A percentile compares a stretch with the other conserved stretches of the same genome.
These are phyloP conservation scores for Penicillium paneum DNA, from an alignment of 2,329 filamentous ascomycete species.

Conservation along the genomic window DNA sequence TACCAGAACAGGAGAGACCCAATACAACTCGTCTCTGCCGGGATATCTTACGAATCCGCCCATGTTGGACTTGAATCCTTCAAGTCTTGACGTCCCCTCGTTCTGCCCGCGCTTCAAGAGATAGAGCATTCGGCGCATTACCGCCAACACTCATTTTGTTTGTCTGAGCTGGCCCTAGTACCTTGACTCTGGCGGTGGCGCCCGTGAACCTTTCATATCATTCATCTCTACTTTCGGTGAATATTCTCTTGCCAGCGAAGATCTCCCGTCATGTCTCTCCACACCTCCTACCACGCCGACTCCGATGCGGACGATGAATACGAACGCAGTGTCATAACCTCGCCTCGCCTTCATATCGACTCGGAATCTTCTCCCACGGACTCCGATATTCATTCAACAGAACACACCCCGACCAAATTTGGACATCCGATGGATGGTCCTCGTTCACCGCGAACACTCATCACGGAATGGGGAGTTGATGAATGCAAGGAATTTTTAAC, in stretches of 20 bases:
- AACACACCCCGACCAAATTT: slow-evolving; percentile 63
- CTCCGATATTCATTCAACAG: slow-evolving; percentile 57
- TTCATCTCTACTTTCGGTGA: not conserved
- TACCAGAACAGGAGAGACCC: not conserved
- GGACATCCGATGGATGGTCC: slow-evolving; percentile 51
- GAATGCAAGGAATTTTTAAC: slow-evolving; percentile 88
- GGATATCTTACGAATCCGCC: not conserved
- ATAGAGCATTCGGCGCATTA: slow-evolving; percentile 16
- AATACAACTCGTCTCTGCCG: not conserved
- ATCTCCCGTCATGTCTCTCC: slow-evolving; percentile 39
- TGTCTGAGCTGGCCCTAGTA: not conserved
- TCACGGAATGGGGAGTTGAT: slow-evolving; percentile 66
- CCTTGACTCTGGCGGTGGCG: slow-evolving; percentile 5
- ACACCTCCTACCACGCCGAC: slow-evolving; percentile 57
- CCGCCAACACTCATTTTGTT: slow-evolving; percentile 4
- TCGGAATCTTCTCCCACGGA: slow-evolving; percentile 57
- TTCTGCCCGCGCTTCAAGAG: slow-evolving; percentile 5
- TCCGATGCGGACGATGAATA: slow-evolving; percentile 66
- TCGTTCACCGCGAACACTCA: slow-evolving; percentile 54
- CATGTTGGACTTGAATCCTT: slow-evolving; percentile 8
- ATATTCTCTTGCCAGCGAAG: not conserved
- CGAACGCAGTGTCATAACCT: slow-evolving; percentile 58
- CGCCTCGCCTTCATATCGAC: slow-evolving; percentile 55
- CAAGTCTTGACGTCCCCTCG: not conserved
- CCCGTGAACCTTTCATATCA: not conserved